Base-by-base conservation (phyloP, 192 early-diverging fungal genomes). In the Borealophlyctis nickersoniae region DNA sequence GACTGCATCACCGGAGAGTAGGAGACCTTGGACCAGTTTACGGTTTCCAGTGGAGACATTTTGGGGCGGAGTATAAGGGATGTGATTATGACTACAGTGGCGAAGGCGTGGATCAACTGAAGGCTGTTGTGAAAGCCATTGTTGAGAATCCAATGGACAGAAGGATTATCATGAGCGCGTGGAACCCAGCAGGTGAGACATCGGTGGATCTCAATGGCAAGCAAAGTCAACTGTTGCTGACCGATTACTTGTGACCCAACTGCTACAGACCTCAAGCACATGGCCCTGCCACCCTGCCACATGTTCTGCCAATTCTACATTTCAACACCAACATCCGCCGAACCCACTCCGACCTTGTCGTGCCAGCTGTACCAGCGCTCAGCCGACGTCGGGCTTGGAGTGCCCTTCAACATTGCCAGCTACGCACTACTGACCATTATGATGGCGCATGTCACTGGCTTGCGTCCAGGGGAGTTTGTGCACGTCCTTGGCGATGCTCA, bases 1-100 rank as follows among this genome's bases (percentile, higher is more conserved):
- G 94, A 0, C 73, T 98, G 23, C 30, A 64, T 0, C 63, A 94
- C 61, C 80, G 89, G 28, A 79, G 85, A 34, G 88, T 88, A 36
- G 94, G 95, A 16, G 96, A 97, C 58, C 67, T 99, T 27, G 96
- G 96, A 0, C 92, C 92, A 28, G 91, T 99, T 23, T 99, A 99
- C 63, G 97, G 97, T 14, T 99, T 94, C 76, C 97, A 99, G 66
- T 99, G 97, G 97, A 78, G 97, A 30, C 93, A 98, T 67, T 99
- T 99, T 84, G 97, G 97, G 0, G 97, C 97, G 0, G 67, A 87
- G 52, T 99, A 99, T 70, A 66, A 73, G 49, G 85, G 87, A 56
- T 85, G 84, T 32, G 87, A 97, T 62, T 81, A 84, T 0, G 92
- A 97, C 62, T 99, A 99, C 61, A 81, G 85, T 2, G 91, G 90